These are phyloP conservation scores for Fusarium floridanum DNA, from an alignment of 2,329 filamentous ascomycete species.

Conservation along the genomic window DNA sequence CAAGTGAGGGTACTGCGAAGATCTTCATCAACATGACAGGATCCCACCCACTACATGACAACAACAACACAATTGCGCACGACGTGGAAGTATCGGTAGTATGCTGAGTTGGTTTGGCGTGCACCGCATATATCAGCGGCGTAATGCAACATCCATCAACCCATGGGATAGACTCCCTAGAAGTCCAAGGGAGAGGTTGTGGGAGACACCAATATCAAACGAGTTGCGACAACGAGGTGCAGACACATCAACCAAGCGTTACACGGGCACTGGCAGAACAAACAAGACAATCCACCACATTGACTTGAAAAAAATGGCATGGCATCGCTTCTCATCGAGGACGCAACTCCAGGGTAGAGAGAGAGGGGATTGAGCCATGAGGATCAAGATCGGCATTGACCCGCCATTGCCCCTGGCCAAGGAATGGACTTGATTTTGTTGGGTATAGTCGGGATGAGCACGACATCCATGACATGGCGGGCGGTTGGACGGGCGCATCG, in stretches of 20 bases:
- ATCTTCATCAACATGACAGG: neutral
- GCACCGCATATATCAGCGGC: neutral
- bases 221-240: neutral
- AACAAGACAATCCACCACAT: neutral
- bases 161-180: neutral
- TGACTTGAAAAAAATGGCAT: slow-evolving; percentile 5
- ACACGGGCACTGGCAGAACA: neutral
- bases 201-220: neutral
- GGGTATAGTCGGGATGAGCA: slow-evolving; percentile 15
- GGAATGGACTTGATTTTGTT: slow-evolving; percentile 17
- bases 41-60: neutral
- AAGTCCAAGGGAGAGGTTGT: neutral
- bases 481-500: slow-evolving; percentile 6
- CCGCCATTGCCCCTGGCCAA: slow-evolving; percentile 28
- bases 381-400: slow-evolving; percentile 26
- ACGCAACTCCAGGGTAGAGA: slow-evolving; percentile 31
- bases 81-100: neutral
- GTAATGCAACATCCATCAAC: neutral
- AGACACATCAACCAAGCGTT: neutral
- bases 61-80: neutral
- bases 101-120: neutral
- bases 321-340: neutral
- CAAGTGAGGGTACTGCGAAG: neutral
- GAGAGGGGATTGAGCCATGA: neutral
- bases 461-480: neutral